Base-by-base conservation (phyloP, 1,139 yeast species). In the Candida labiduridarum region DNA sequence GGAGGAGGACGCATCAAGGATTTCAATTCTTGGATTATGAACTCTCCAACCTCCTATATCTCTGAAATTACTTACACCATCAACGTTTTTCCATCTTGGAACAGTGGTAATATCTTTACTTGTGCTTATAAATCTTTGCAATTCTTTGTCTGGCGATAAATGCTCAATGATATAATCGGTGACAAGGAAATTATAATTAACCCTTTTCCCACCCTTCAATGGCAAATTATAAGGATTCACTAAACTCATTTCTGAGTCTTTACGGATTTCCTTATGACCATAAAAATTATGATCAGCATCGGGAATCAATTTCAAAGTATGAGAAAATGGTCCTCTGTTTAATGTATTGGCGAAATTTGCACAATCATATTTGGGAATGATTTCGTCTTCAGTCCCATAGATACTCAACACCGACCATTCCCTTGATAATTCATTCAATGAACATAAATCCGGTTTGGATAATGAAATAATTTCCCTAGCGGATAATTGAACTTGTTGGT, bases 201-300 rank as follows among this genome's bases (percentile, higher is more conserved):
- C 80, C 14, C 61, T 52, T 18, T 73, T 71, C n/a, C 45, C 45
- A 3, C 75, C 75, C 29, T 69, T 68, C 29, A 81, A 51, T 0
- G 89, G 89, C 29, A 73, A 61, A 1, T 65, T 57, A 3, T 60
- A 53, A 0, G 77, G 77, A 52, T 80, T 80, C 48, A 56, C 59
- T 12, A 67, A 72, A 25, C 59, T 64, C 10, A 56, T 58, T 44
- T 69, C 73, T 14, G 53, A 58, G 5, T 62, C 71, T 22, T 68
- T 66, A 11, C 61, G 63, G 52, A 72, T 74, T 16, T 61, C 65
- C 2, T 62, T 61, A 1, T 63, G 59, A 0, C 95, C 94, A 61
- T 78, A 85, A 61, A 80, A 91, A 61, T 89, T 88, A 66, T 92
- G 97, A 63, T 90, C 94, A 0, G 96, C 96, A 44, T 74, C 75